Evolutionary conservation across 495 filamentous ascomycete species (phyloP).

Genomic region (Penicillium psychrofluorescens): DNA sequence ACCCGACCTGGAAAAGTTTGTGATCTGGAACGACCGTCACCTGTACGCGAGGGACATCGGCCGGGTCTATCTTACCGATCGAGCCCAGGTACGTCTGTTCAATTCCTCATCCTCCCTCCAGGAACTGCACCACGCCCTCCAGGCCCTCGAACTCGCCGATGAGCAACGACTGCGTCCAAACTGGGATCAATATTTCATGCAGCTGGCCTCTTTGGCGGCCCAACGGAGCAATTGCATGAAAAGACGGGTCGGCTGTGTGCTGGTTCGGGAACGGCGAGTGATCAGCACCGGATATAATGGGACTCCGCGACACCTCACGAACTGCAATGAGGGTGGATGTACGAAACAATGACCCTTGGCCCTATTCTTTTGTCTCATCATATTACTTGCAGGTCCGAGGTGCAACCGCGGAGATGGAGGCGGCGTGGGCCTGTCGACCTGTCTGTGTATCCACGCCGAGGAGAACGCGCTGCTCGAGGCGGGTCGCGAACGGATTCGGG

Average conservation of each 20-base stretch:
- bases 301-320: constrained; percentile 74
- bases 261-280: constrained; percentile 83
- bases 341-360: constrained; percentile 10
- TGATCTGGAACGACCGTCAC: constrained; percentile 64
- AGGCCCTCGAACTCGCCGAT: constrained; percentile 64
- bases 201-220: constrained; percentile 82
- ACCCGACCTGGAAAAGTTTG: constrained; percentile 70
- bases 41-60: constrained; percentile 63
- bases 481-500: constrained; percentile 79
- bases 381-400: constrained; percentile 44
- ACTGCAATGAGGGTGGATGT: constrained; percentile 95
- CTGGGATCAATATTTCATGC: constrained; percentile 99
- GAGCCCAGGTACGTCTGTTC: constrained; percentile 75
- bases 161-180: constrained; percentile 76
- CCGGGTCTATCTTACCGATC: constrained; percentile 63
- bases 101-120: constrained; percentile 70
- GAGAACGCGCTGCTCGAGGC: constrained; percentile 95
- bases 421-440: constrained; percentile 72
- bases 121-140: constrained; percentile 60
- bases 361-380: background rate
- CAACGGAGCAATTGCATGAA: constrained; percentile 98
- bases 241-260: constrained; percentile 85
- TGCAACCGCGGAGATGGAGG: constrained; percentile 70
- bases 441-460: constrained; percentile 91
- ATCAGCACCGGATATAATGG: constrained; percentile 98